Conservation (phyloP, 2,329 filamentous ascomycete species). For the Exutisphaerella laricina region DNA sequence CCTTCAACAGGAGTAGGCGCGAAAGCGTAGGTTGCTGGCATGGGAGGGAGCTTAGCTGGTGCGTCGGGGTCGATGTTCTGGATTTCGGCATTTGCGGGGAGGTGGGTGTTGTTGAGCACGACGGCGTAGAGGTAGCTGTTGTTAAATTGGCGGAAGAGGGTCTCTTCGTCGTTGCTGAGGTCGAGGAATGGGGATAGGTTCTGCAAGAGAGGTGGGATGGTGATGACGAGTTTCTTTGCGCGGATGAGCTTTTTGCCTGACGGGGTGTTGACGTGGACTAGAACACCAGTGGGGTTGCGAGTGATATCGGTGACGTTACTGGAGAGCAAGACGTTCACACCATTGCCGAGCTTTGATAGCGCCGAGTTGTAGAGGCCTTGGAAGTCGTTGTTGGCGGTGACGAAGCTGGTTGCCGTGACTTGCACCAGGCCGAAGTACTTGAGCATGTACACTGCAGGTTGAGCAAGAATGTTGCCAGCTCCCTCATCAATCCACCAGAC, state of each 20-base stretch:
- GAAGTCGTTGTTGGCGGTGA: conserved; percentile 15
- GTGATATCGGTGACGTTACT: conserved; percentile 21
- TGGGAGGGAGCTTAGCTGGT: neutral
- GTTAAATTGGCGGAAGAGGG: conserved; percentile 5
- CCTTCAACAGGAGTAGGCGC: neutral
- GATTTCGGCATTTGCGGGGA: neutral
- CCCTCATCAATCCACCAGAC: conserved; percentile 40
- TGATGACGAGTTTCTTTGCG: conserved; percentile 22
- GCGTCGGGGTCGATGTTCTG: neutral
- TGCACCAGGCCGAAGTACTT: conserved; percentile 25
- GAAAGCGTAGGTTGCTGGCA: conserved; percentile 4
- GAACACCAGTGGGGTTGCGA: conserved; percentile 9
- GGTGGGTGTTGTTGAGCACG: neutral
- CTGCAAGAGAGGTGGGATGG: neutral
- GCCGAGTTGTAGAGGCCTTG: conserved; percentile 25
- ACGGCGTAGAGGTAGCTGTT: conserved; percentile 3
- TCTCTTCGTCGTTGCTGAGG: neutral
- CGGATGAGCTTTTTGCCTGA: conserved; percentile 29
- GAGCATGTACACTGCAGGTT: conserved; percentile 45
- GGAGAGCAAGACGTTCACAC: conserved; percentile 25
- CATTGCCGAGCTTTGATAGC: conserved; percentile 19
- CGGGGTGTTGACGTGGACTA: conserved; percentile 31
- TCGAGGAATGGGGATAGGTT: neutral
- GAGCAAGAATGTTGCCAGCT: conserved; percentile 40
- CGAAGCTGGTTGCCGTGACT: neutral